Evolutionary conservation across 2,329 filamentous ascomycete species (phyloP), one percentile per base, ranked within the genome.

Genomic region (Verticillium longisporum): DNA sequence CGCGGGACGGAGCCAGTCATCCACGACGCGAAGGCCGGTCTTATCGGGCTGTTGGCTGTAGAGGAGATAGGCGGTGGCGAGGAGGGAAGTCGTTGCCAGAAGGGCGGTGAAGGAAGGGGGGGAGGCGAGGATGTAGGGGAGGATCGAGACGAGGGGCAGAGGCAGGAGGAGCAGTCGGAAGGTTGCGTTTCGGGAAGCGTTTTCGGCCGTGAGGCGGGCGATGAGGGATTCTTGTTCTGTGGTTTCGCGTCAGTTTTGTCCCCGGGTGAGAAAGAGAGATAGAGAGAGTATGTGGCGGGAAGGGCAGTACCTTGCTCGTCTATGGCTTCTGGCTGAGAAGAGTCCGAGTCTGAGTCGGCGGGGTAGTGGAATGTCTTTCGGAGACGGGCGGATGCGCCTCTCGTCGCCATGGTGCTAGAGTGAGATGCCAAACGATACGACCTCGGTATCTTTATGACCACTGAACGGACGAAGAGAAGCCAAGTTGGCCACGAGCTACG

Each of bases 291-390:
- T 36, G 36, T 31, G 26, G 13, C 4, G 15, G 18, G n/a, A 18
- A 3, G 31, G 37, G 37, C 53, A 65, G 59, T 72, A 88, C 88
- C 88, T 81, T 93, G 83, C 74, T 93, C 90, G 71, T 95, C 91
- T 63, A 95, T 78, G 60, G 86, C 83, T 66, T 87, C 82, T 13
- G 83, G 81, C 34, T 80, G 74, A 31, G 73, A 74, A 71, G 82
- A 79, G 38, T 83, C 79, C 59, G 80, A 78, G 61, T 83, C 79
- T 64, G 81, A 80, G 68, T 89, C 86, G 61, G 78, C 75, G 4
- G 89, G 89, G 75, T 94, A 95, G 63, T 83, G 84, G 75, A 96
- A 95, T 9, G 90, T 88, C 68, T 84, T 88, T 69, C 92, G 88
- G 55, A 95, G 78, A 64, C 90, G 87, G 59, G 89, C 78, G 50